Evolutionary conservation across 192 early-diverging fungal genomes (phyloP).

Genomic region (Phlyctochytrium bullatum): DNA sequence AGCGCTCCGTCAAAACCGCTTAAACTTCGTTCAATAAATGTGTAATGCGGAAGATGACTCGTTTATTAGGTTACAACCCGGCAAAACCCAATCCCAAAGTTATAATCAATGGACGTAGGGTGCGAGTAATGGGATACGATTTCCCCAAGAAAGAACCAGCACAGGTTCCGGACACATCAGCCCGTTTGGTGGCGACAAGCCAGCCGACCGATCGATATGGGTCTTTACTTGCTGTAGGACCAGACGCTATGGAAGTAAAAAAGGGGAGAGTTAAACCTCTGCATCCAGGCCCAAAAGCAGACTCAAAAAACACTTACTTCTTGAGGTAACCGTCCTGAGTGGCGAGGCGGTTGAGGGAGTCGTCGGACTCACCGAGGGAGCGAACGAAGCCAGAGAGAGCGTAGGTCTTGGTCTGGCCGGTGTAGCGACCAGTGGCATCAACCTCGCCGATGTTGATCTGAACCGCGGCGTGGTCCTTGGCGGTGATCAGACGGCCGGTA

Average conservation of each 20-base stretch:
- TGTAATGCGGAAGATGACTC: too few relatives aligned
- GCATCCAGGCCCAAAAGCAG: neutral
- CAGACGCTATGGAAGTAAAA: constrained; percentile 30
- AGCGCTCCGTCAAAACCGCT: too few relatives aligned
- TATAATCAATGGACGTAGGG: too few relatives aligned
- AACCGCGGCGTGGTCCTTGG: constrained; percentile 98
- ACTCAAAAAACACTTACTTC: constrained; percentile 39
- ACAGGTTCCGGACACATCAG: too few relatives aligned
- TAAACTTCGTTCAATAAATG: too few relatives aligned
- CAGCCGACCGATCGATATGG: too few relatives aligned
- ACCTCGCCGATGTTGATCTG: constrained; percentile 97
- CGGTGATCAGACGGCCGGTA: constrained; percentile 95
- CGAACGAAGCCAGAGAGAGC: constrained; percentile 93
- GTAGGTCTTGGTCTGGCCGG: constrained; percentile 77
- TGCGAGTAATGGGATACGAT: too few relatives aligned
- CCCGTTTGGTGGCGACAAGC: too few relatives aligned
- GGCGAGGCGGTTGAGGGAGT: constrained; percentile 94
- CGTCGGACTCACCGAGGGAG: constrained; percentile 86
- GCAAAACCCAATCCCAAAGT: too few relatives aligned
- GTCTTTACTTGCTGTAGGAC: constrained; percentile 37
- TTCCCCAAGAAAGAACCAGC: too few relatives aligned
- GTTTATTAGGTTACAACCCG: too few relatives aligned
- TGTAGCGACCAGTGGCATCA: constrained; percentile 75
- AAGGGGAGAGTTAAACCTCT: constrained; percentile 4
- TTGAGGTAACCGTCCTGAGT: constrained; percentile 64